Percentiles rank a stretch among this genome's conserved stretches.
Conservation (phyloP, 2,329 filamentous ascomycete genomes). For the Trichoderma atroviride region DNA sequence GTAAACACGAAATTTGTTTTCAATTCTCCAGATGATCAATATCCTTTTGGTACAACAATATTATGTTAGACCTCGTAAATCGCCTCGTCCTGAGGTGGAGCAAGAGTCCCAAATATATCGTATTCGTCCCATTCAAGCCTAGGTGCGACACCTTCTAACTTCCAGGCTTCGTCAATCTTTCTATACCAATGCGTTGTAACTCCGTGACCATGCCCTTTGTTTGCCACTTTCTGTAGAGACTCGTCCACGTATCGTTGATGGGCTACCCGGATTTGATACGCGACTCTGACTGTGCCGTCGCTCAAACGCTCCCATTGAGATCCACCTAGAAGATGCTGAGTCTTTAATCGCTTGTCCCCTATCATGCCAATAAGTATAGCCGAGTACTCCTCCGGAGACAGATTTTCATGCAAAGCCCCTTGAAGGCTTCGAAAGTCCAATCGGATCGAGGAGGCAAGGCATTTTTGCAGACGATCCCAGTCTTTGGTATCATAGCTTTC, state of each 20-base stretch:
- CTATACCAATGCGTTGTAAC: conserved; percentile 61
- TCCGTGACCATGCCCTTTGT: conserved; percentile 64
- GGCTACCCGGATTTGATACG: conserved; percentile 63
- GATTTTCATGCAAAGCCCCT: conserved; percentile 26
- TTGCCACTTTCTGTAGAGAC: conserved; percentile 48
- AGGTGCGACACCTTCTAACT: conserved; percentile 60
- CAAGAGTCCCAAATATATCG: conserved; percentile 39
- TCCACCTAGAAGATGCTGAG: conserved; percentile 66
- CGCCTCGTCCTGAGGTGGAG: conserved; percentile 8
- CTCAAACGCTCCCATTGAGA: conserved; percentile 60
- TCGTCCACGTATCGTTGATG: conserved; percentile 63
- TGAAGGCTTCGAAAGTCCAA: conserved; percentile 27
- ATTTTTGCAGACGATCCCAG: conserved; percentile 61
- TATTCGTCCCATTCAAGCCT: conserved; percentile 61
- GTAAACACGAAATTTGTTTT: background rate
- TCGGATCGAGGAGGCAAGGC: conserved; percentile 56
- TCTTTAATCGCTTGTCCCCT: conserved; percentile 63
- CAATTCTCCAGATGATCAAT: background rate
- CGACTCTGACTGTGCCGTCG: conserved; percentile 61
- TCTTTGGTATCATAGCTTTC: conserved; percentile 70
- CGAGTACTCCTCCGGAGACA: conserved; percentile 27
- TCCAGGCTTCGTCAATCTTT: conserved; percentile 63
- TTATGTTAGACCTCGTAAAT: background rate
- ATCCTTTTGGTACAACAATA: background rate
- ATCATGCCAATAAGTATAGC: conserved; percentile 38